These are phyloP conservation scores for Erodium trifolium DNA, from an alignment of 441 rosid genomes.

Conservation along the genomic window DNA sequence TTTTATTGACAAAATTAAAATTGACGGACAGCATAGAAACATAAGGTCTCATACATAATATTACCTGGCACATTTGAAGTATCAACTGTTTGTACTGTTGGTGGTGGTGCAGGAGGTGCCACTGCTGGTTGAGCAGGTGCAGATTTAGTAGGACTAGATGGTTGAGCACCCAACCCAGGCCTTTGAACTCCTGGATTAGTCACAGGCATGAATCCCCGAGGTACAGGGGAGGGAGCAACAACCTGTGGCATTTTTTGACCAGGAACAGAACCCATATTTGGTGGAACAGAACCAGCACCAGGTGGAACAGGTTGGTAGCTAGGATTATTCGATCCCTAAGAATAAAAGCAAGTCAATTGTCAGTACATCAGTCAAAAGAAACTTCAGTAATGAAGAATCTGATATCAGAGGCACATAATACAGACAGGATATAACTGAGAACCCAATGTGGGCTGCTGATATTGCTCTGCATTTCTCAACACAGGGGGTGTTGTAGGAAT, in stretches of 20 bases:
- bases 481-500: conserved; percentile 74
- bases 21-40: neutral
- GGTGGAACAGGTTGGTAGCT: conserved; percentile 47
- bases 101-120: conserved; percentile 68
- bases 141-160: conserved; percentile 58
- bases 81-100: conserved; percentile 87
- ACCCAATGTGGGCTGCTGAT: conserved; percentile 70
- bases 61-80: conserved; percentile 89
- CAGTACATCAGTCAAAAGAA: conserved; percentile 12
- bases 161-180: conserved; percentile 66
- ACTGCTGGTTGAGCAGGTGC: conserved; percentile 46
- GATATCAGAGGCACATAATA: conserved; percentile 17
- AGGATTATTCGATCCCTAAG: conserved; percentile 52
- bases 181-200: conserved; percentile 51
- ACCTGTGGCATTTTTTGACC: conserved; percentile 52
- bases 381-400: conserved; percentile 13
- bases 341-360: conserved; percentile 20
- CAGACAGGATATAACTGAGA: conserved; percentile 83
- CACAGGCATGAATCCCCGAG: conserved; percentile 68
- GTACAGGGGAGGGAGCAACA: conserved; percentile 43
- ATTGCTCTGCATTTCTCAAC: conserved; percentile 75
- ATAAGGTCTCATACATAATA: neutral
- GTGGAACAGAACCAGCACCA: conserved; percentile 27
- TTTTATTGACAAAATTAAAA: neutral
- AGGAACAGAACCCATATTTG: conserved; percentile 24